Conservation (phyloP, 225 moss, liverwort and hornwort genomes). For the Polytrichum formosum region DNA sequence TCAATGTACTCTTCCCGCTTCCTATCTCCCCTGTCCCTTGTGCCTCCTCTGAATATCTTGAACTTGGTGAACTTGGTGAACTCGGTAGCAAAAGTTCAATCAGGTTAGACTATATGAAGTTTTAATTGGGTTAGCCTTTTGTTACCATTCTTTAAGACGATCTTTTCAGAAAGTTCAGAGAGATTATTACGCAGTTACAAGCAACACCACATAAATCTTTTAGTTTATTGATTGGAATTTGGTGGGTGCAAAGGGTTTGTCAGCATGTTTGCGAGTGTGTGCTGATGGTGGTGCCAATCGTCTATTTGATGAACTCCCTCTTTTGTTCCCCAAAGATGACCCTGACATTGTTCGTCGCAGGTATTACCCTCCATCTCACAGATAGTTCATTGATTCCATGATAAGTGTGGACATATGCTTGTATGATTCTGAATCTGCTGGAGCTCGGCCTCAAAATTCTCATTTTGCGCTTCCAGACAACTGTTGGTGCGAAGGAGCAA, state of each 20-base stretch:
- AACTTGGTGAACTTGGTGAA: background rate
- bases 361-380: constrained; percentile 11
- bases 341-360: constrained; percentile 35
- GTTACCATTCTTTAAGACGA: too few species aligned
- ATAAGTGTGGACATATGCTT: background rate
- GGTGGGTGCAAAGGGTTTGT: constrained; percentile 26
- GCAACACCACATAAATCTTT: too few species aligned
- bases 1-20: constrained; percentile 53
- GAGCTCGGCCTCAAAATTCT: background rate
- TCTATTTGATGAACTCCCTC: constrained; percentile 68
- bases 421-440: background rate
- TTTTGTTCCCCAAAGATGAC: constrained; percentile 32
- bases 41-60: background rate
- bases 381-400: background rate
- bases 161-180: too few species aligned
- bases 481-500: background rate
- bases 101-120: background rate
- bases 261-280: constrained; percentile 78
- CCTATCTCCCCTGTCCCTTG: background rate
- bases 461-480: background rate
- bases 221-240: constrained; percentile 9
- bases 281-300: constrained; percentile 99
- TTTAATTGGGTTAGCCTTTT: too few species aligned
- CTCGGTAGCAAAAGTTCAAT: background rate
- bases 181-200: too few species aligned